Base-by-base conservation (phyloP, 148 eudicot genomes). In the Suaeda aralocaspica region DNA sequence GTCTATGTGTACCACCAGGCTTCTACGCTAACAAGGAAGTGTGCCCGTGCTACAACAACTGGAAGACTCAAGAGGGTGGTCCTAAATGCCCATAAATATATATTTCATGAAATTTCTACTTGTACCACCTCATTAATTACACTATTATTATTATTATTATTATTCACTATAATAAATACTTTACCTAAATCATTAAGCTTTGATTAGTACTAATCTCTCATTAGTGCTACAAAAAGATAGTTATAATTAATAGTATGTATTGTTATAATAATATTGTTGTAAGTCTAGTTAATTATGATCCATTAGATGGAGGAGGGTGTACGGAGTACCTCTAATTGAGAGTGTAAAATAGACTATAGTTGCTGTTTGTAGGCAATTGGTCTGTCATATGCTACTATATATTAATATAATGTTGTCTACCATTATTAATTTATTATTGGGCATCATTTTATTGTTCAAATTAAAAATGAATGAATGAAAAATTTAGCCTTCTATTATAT, bases 1-100 rank as follows among this genome's bases (percentile, higher is more conserved):
- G 89, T 44, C 63, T 78, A 18, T 85, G 89, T 70, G 89, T 83
- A 1, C 89, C 89, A 39, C 80, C 81, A 4, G 86, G 89, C 56
- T 68, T 26, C 67, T 85, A 82, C 21, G 89, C 86, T 16, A 83
- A 85, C 83, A 85, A 85, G 70, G 74, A 65, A 39, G 70, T 65
- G 9, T 85, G 89, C 79, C 78, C 87, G 33, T 84, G 87, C 81
- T 85, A 85, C 83, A 83, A 85, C 81, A 79, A 79, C 76, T 85
- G 89, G 89, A 85, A 83, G 89, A 85, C 86, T 69, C 72, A 83
- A 69, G 50, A 52, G 49, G 86, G 89, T 62, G 82, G 86, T 31
- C 89, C 89, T 30, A 85, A 85, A 30, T 85, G 88, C 82, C 88
- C 88, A 71, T 85, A 29, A 73, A 48, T 44, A 4, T n/a, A n/a